These are phyloP conservation scores for Mortierella sp. DNA, from an alignment of 371 early-diverging fungal species.

Conservation along the genomic window DNA sequence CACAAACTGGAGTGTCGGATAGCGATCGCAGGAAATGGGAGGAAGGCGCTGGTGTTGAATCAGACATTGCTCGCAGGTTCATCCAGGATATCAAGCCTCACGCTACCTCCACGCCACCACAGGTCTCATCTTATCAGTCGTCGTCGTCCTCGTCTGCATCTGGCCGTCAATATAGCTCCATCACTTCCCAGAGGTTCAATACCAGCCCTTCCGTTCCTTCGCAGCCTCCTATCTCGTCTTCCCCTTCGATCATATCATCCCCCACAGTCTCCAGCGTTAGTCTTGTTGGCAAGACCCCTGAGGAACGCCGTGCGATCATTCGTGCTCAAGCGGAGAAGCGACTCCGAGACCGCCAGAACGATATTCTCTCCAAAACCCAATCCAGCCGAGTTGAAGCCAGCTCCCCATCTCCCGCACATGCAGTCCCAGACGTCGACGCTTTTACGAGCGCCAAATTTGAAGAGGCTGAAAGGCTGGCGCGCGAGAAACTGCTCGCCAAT, in stretches of 20 bases:
- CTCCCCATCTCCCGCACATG: slow-evolving; percentile 25
- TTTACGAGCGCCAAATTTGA: slow-evolving; percentile 42
- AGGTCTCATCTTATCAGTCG: slow-evolving; percentile 17
- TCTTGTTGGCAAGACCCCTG: slow-evolving; percentile 52
- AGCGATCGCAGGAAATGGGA: slow-evolving; percentile 61
- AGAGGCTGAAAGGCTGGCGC: slow-evolving; percentile 47
- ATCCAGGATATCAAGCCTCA: slow-evolving; percentile 50
- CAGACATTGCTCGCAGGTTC: slow-evolving; percentile 55
- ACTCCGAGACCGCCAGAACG: slow-evolving; percentile 54
- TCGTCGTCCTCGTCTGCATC: slow-evolving; percentile 10
- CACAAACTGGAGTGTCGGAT: slow-evolving; percentile 21
- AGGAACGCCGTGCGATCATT: slow-evolving; percentile 58
- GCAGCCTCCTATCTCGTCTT: slow-evolving; percentile 15
- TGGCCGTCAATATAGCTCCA: slow-evolving; percentile 5
- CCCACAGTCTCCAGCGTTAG: slow-evolving; percentile 21
- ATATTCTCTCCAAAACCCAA: slow-evolving; percentile 40
- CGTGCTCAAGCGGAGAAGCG: slow-evolving; percentile 57
- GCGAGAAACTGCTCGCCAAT: slow-evolving; percentile 52
- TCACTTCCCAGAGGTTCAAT: slow-evolving; percentile 4
- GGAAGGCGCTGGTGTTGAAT: slow-evolving; percentile 60
- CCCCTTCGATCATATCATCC: slow-evolving; percentile 24
- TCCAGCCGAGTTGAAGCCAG: slow-evolving; percentile 21
- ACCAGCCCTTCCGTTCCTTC: slow-evolving; percentile 10
- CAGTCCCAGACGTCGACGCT: slow-evolving; percentile 26
- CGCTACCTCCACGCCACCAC: background rate